Evolutionary conservation across 2,329 filamentous ascomycete species (phyloP), one percentile per base, ranked within the genome.

Genomic region (Botryosphaeria dothidea): DNA sequence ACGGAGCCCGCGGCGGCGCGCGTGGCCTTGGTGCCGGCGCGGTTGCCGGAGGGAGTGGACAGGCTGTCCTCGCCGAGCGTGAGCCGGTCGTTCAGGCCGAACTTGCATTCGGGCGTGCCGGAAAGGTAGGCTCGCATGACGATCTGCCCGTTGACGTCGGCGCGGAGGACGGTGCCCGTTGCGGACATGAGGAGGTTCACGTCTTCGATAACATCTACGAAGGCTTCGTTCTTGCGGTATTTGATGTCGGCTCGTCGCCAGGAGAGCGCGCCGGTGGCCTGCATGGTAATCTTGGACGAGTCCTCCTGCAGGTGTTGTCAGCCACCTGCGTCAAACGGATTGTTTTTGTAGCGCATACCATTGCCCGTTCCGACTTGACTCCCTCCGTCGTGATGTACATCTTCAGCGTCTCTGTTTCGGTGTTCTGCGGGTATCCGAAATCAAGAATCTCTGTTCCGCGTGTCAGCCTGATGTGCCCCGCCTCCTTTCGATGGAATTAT

Each of bases 301-400:
- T 99, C 94, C 76, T 97, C 92, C 77, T 80, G 65, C 52, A 36
- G 11, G 4, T 0, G 11, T 19, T 48, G 67, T 75, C 57, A 76
- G 54, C 38, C 21, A 3, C n/a, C 25, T 45, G 49, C 41, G 23
- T 6, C 48, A 19, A 8, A 17, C 9, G n/a, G n/a, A 8, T 21
- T 29, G 7, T 13, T 15, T n/a, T 23, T 17, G 41, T 38, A 13
- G 43, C 17, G 36, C 57, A 13, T 76, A 76, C 79, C 80, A 89
- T 90, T 70, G 86, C 89, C 70, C 88, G 84, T 77, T 93, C 93
- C 34, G 93, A 96, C 80, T 97, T 97, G 80, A 99, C 94, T 66
- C 95, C 95, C 82, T 99, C 95, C 38, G 95, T 99, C 48, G 96
- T 99, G 75, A 99, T 99, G 84, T 99, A 99, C 94, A 98, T 98